Evolutionary conservation across 345 rosid species (phyloP), one percentile per base, ranked within the genome.

Genomic region (Salix arbutifolia): DNA sequence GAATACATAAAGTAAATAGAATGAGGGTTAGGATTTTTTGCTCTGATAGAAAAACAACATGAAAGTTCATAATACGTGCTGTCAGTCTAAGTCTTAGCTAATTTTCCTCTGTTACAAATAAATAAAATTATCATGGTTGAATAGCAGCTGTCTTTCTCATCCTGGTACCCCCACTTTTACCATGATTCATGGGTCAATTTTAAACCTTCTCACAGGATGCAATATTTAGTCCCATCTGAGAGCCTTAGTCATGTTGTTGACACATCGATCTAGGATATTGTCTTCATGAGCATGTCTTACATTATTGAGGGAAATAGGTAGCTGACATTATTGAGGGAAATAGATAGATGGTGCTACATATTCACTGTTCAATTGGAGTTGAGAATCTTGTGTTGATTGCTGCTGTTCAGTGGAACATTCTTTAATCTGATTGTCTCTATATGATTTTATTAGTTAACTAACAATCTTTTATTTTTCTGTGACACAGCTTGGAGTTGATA

Each of bases 401-500:
- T n/a, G 6, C 25, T 23, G 64, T 23, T 58, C 11, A n/a, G 5
- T 66, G n/a, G 35, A 48, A 6, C 10, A 48, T 30, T 58, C 28
- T 23, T 17, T 31, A 28, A 58, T 56, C 69, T 30, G 4, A 11
- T 23, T 40, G 14, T 53, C 21, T 56, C 16, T 58, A 58, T 3
- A 23, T 23, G 64, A n/a, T 58, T 53, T 53, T 58, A 25, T n/a
- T 10, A 14, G 28, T 23, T 18, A 58, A 58, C 6, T 58, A 10
- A 1, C 64, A 58, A 5, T 66, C 37, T 69, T 28, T 42, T 16
- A 10, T 60, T 40, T 77, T 65, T 80, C 48, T 71, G 53, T 40
- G 19, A 23, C 83, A 87, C 92, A 94, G 98, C 96, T 93, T 74
- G 99, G 99, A 77, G 84, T 93, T 38, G 87, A 95, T 13, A 95